These are phyloP conservation scores for Allium cepa DNA, from an alignment of 106 monocot species.

Conservation along the genomic window DNA sequence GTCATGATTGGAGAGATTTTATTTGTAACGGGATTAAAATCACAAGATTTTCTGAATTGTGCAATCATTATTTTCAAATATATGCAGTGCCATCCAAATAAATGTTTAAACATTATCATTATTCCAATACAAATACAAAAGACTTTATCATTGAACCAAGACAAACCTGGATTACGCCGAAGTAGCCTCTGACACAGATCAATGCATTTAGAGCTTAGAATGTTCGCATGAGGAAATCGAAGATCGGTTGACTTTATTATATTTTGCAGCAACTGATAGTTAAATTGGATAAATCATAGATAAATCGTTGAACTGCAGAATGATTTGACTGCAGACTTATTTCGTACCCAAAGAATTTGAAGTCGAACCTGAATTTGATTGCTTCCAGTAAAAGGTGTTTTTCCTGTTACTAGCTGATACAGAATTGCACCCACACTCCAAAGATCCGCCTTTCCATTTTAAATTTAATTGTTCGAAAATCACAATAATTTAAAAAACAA, in stretches of 20 bases:
- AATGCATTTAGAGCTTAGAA: constrained; percentile 65
- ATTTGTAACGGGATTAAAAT: no score
- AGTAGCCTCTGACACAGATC: constrained; percentile 90
- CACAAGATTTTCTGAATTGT: no score
- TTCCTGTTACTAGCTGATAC: constrained; percentile 74
- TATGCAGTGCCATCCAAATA: no score
- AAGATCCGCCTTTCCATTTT: constrained; percentile 68
- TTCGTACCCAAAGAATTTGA: background rate
- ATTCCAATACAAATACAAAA: no score
- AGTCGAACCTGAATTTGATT: constrained; percentile 76
- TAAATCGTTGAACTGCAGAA: constrained; percentile 6
- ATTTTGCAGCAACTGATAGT: constrained; percentile 73
- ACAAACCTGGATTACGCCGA: constrained; percentile 72
- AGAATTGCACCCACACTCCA: constrained; percentile 84
- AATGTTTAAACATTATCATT: no score
- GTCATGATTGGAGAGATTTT: no score
- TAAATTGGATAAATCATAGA: background rate
- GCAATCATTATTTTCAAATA: no score
- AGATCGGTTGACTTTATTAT: constrained; percentile 71
- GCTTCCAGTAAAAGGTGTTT: constrained; percentile 77
- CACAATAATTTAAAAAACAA: background rate
- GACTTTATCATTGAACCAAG: no score
- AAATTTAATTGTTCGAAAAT: background rate
- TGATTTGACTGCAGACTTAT: background rate
- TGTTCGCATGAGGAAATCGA: constrained; percentile 44